These are phyloP conservation scores for Penicillium paradoxum DNA, from an alignment of 495 filamentous ascomycete genomes.

Conservation along the genomic window DNA sequence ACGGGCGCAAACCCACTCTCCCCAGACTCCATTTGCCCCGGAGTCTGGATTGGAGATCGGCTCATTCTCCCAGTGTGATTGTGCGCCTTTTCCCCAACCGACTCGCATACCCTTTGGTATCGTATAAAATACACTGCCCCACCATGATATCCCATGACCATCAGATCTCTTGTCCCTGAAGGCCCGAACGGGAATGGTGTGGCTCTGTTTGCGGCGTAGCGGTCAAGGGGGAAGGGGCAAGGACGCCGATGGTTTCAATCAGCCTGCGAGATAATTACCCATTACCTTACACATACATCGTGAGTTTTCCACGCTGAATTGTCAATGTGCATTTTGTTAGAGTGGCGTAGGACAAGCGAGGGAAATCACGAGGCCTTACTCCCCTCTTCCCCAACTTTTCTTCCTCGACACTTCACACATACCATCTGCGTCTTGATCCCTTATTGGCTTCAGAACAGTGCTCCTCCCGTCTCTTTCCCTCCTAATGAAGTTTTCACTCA, in stretches of 20 bases:
- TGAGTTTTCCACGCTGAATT: background rate
- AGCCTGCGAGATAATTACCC: background rate
- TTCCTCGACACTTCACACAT: slow-evolving; percentile 5
- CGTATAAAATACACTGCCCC: background rate
- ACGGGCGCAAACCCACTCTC: slow-evolving; percentile 2
- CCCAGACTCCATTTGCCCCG: slow-evolving; percentile 1
- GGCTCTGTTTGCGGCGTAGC: slow-evolving; percentile 3
- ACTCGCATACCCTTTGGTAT: too few species aligned
- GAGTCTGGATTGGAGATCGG: background rate
- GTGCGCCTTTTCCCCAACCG: too few species aligned
- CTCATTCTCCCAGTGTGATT: too few species aligned
- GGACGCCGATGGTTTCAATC: background rate
- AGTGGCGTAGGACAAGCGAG: slow-evolving; percentile 2
- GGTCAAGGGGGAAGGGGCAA: background rate
- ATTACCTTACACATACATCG: slow-evolving; percentile 5
- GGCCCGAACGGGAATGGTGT: background rate
- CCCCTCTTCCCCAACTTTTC: slow-evolving; percentile 4
- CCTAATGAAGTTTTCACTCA: slow-evolving; percentile 18
- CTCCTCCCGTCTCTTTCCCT: background rate
- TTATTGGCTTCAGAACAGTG: background rate
- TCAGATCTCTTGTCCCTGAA: slow-evolving; percentile 13
- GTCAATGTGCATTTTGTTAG: background rate
- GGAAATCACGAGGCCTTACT: slow-evolving; percentile 1
- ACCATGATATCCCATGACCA: slow-evolving; percentile 24
- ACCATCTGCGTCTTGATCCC: background rate